Conservation (phyloP, 2,329 filamentous ascomycete species). For the Fusarium sp. region DNA sequence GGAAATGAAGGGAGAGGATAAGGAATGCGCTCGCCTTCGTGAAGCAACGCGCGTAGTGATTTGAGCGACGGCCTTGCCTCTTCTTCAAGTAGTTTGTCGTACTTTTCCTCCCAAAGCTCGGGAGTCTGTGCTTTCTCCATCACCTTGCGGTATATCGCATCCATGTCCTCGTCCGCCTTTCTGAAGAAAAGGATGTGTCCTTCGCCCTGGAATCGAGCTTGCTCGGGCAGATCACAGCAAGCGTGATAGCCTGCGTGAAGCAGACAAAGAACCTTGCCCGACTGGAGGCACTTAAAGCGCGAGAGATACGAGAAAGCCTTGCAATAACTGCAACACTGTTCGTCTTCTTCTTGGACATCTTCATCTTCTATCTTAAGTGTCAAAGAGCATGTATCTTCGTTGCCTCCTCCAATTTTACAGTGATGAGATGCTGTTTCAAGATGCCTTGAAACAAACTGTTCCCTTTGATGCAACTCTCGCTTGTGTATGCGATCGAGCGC, state of each 20-base stretch:
- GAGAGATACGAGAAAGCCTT: constrained; percentile 93
- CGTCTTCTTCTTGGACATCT: constrained; percentile 88
- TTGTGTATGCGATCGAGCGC: constrained; percentile 82
- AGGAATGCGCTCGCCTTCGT: constrained; percentile 96
- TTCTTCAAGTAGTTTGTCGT: constrained; percentile 84
- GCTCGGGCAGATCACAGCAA: constrained; percentile 77
- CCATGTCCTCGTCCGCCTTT: constrained; percentile 76
- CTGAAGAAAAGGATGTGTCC: constrained; percentile 82
- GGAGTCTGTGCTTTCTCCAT: constrained; percentile 87
- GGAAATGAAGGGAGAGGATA: constrained; percentile 86
- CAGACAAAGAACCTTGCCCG: constrained; percentile 84
- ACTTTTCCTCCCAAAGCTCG: constrained; percentile 90
- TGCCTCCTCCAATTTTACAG: constrained; percentile 57
- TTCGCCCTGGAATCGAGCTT: constrained; percentile 73
- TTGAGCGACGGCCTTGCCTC: constrained; percentile 88
- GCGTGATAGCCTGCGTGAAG: constrained; percentile 81
- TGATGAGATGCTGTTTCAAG: constrained; percentile 62
- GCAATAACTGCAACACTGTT: constrained; percentile 92
- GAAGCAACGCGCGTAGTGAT: constrained; percentile 80
- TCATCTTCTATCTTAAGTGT: constrained; percentile 73
- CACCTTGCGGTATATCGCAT: constrained; percentile 75
- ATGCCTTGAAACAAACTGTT: constrained; percentile 74
- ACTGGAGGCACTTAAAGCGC: constrained; percentile 84
- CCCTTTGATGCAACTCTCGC: constrained; percentile 75
- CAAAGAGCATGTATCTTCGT: constrained; percentile 65